A percentile compares a stretch with the other conserved stretches of the same genome.
These are phyloP conservation scores for Hypoxylon crocopeplum DNA, from an alignment of 495 filamentous ascomycete species.

Conservation along the genomic window DNA sequence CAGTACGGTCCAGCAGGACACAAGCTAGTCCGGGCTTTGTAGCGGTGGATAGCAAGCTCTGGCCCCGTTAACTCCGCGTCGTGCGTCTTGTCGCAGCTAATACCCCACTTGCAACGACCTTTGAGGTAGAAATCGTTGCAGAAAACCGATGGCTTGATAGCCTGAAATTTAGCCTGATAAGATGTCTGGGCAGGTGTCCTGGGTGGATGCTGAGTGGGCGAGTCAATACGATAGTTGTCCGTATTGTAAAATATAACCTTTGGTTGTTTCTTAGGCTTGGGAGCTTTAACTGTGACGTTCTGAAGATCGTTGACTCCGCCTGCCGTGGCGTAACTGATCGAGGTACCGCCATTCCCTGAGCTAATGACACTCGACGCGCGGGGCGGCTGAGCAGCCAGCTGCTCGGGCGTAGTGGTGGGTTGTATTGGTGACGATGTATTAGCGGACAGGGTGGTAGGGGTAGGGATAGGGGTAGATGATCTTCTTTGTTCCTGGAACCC, in stretches of 20 bases:
- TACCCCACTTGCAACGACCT: slow-evolving; percentile 39
- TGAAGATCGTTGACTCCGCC: slow-evolving; percentile 39
- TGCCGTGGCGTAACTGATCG: slow-evolving; percentile 43
- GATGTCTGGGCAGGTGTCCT: slow-evolving; percentile 38
- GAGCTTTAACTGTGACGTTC: slow-evolving; percentile 43
- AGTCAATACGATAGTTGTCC: slow-evolving; percentile 38
- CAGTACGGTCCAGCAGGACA: slow-evolving; percentile 41
- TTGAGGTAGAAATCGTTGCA: slow-evolving; percentile 45
- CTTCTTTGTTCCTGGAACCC: slow-evolving; percentile 28
- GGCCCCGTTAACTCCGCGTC: slow-evolving; percentile 38
- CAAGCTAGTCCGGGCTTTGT: slow-evolving; percentile 43
- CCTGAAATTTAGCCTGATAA: slow-evolving; percentile 42
- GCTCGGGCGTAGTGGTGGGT: slow-evolving; percentile 28
- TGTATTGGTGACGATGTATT: slow-evolving; percentile 33
- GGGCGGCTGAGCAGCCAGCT: not conserved
- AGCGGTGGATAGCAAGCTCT: slow-evolving; percentile 43
- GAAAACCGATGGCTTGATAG: slow-evolving; percentile 40
- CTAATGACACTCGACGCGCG: slow-evolving; percentile 37
- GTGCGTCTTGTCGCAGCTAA: slow-evolving; percentile 42
- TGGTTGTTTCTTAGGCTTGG: slow-evolving; percentile 40
- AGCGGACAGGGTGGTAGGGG: slow-evolving; percentile 20
- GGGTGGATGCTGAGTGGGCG: slow-evolving; percentile 41
- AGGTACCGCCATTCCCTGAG: slow-evolving; percentile 43
- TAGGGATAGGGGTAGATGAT: slow-evolving; percentile 18
- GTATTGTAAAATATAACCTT: slow-evolving; percentile 38